A percentile compares a stretch with the other conserved stretches of the same genome.
phyloP scores from a whole-genome alignment of 768 basidiomycete genomes.

The Clavaria fumosa region DNA sequence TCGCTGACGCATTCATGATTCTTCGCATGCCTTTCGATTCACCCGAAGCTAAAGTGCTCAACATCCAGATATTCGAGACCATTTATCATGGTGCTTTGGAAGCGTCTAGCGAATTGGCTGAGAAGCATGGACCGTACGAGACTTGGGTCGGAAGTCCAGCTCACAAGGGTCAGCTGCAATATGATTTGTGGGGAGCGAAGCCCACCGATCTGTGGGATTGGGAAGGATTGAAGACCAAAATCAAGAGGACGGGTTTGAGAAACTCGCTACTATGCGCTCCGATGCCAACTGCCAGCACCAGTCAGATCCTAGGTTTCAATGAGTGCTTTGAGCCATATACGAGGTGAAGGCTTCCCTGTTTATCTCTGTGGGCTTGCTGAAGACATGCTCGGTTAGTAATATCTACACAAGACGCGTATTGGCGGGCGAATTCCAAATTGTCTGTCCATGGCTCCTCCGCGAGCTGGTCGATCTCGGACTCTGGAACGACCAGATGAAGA shows the following conservation, averaged over 20 bases:
- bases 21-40: conserved; percentile 94
- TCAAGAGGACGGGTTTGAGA: conserved; percentile 63
- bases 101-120: conserved; percentile 78
- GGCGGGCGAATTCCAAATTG: conserved; percentile 99
- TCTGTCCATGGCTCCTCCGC: conserved; percentile 97
- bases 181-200: conserved; percentile 87
- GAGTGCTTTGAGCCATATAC: conserved; percentile 99
- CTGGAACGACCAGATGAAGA: conserved; percentile 99
- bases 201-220: conserved; percentile 93
- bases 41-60: conserved; percentile 69
- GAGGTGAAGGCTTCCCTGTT: conserved; percentile 31
- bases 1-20: conserved; percentile 97
- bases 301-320: conserved; percentile 95
- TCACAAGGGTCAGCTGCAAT: conserved; percentile 76
- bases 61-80: conserved; percentile 95
- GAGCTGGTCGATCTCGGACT: conserved; percentile 91
- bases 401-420: conserved; percentile 98
- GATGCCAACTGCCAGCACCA: conserved; percentile 99
- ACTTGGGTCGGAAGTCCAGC: conserved; percentile 89
- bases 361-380: conserved; percentile 3
- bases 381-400: conserved; percentile 40
- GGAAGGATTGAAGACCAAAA: conserved; percentile 72
- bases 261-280: conserved; percentile 87
- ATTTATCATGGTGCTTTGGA: conserved; percentile 95
- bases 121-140: conserved; percentile 67